Evolutionary conservation across 805 yeast genomes (phyloP).

Genomic region (Candida taoyuanica): DNA sequence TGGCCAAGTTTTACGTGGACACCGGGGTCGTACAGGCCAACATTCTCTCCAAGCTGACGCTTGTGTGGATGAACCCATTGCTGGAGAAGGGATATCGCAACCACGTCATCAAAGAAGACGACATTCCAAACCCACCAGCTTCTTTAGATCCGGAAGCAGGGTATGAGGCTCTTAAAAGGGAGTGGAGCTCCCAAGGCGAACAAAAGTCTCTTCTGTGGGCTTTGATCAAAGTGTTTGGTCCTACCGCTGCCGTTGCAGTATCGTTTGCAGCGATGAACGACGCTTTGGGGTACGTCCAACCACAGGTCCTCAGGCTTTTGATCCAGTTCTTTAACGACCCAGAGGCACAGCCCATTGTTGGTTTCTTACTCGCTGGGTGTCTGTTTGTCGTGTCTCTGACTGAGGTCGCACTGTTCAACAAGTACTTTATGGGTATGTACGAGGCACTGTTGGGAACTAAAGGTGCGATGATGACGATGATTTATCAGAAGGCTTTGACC

Average conservation of each 20-base stretch:
- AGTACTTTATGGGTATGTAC: conserved; percentile 53
- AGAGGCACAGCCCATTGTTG: conserved; percentile 38
- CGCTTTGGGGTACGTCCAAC: conserved; percentile 78
- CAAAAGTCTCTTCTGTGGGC: conserved; percentile 54
- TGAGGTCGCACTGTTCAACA: conserved; percentile 62
- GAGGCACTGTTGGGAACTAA: conserved; percentile 63
- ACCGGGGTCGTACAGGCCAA: conserved; percentile 56
- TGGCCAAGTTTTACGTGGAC: conserved; percentile 27
- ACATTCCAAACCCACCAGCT: conserved; percentile 75
- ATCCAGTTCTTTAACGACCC: conserved; percentile 50
- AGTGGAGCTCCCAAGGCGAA: conserved; percentile 54
- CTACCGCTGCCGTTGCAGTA: conserved; percentile 65
- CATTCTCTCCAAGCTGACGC: conserved; percentile 70
- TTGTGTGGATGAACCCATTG: conserved; percentile 86
- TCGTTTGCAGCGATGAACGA: conserved; percentile 72
- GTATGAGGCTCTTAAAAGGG: conserved; percentile 42
- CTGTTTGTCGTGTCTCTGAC: conserved; percentile 60
- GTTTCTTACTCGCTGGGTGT: conserved; percentile 55
- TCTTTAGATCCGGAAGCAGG: conserved; percentile 54
- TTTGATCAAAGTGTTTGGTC: conserved; percentile 67
- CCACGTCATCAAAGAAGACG: conserved; percentile 49
- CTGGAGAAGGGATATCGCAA: conserved; percentile 66
- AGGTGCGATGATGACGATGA: conserved; percentile 59
- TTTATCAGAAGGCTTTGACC: conserved; percentile 65
- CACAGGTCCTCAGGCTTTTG: conserved; percentile 67